Evolutionary conservation across 2,329 filamentous ascomycete genomes (phyloP), one percentile per base, ranked within the genome.

Genomic region (Fonsecaea multimorphosa): DNA sequence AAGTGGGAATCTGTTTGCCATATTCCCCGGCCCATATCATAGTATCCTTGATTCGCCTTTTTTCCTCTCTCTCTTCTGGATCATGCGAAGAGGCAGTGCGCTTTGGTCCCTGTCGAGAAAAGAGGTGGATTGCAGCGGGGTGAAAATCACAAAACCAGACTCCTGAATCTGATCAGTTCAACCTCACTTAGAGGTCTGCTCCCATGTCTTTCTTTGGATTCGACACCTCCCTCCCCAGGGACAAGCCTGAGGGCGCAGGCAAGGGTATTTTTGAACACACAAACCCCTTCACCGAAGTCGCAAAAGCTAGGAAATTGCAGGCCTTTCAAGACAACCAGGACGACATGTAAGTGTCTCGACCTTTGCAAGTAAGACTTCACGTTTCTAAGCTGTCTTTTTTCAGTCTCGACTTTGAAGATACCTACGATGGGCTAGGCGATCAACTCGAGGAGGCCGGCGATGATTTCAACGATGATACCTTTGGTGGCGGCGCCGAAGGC

Each of bases 401-500:
- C 72, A 90, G 88, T 62, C 86, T 91, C 73, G 91, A 98, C 73
- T 99, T 98, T 73, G 95, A 99, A 73, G 93, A 99, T 76, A 98
- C 94, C 40, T 98, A 98, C 76, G 95, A 99, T 78, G 94, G 94
- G 19, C 84, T 99, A 46, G 95, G 93, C 63, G 91, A 97, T 75
- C 88, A 91, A 77, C 88, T 99, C 38, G 89, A 97, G 74, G 94
- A 99, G 76, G 89, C 91, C 22, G 91, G 94, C 74, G 95, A 99
- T 82, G 92, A 86, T 58, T 92, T 97, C 84, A 99, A 99, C 78
- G 92, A 98, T 73, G 95, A 98, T 76, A 99, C 95, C 1, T 99
- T 99, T 76, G 91, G 86, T 66, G 79, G 78, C 64, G 84, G 82
- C 64, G 79, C 78, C 36, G 76, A 76, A 63, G 80, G 78, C 38